A percentile compares a stretch with the other conserved stretches of the same genome.
phyloP scores from a whole-genome alignment of 129 eudicot species.

The Flaveria trinervia region DNA sequence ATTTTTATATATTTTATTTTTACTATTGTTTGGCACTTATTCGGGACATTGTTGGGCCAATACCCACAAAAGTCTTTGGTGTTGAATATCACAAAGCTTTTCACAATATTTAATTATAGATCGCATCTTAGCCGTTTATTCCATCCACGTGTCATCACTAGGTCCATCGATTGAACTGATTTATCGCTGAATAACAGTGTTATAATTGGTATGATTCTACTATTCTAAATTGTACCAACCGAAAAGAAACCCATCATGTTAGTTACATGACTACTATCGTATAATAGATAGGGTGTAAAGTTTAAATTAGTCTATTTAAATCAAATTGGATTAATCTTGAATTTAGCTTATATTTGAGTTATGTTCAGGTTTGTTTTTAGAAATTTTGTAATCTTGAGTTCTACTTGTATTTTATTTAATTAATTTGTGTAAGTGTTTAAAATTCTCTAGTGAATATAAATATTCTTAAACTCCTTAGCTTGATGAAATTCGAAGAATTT shows the following conservation, averaged over 20 bases:
- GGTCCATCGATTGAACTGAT: conserved; percentile 4
- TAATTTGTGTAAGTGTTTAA: no score
- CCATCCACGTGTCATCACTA: conserved; percentile 22
- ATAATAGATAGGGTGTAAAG: neutral
- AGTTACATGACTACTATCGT: neutral
- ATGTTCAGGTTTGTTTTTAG: no score
- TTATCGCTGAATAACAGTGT: conserved; percentile 5
- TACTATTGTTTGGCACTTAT: conserved; percentile 18
- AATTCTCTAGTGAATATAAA: no score
- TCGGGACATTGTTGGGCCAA: conserved; percentile 27
- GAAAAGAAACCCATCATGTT: conserved; percentile 8
- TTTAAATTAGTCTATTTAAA: neutral
- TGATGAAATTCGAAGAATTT: no score
- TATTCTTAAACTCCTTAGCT: no score
- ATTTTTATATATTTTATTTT: neutral
- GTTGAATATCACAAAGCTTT: conserved; percentile 32
- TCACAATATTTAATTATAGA: conserved; percentile 11
- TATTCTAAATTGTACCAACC: neutral
- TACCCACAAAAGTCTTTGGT: conserved; percentile 27
- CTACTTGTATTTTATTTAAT: no score
- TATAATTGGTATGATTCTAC: neutral
- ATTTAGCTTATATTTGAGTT: no score
- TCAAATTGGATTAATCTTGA: neutral
- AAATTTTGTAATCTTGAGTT: neutral
- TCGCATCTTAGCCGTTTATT: conserved; percentile 21